Conservation (phyloP, 2,329 filamentous ascomycete genomes). For the Exophiala oligosperma region DNA sequence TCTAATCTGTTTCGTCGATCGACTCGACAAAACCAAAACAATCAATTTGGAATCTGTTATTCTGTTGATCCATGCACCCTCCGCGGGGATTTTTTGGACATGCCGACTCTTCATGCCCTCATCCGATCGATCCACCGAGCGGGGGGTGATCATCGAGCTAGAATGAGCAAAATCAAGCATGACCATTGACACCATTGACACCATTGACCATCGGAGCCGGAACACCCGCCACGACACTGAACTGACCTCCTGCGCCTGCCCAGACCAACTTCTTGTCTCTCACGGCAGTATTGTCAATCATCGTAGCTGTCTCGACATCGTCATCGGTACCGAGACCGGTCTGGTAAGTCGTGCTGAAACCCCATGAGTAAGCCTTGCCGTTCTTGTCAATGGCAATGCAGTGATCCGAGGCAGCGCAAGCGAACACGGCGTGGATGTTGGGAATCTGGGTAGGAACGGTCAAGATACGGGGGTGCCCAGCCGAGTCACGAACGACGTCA, state of each 20-base stretch:
- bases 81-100: too few relatives aligned
- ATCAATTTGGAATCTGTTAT: background rate
- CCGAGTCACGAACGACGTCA: constrained; percentile 60
- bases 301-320: constrained; percentile 73
- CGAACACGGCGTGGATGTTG: constrained; percentile 57
- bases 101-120: too few relatives aligned
- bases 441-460: constrained; percentile 63
- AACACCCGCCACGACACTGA: constrained; percentile 42
- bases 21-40: too few relatives aligned
- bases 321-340: constrained; percentile 76
- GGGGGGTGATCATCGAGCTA: background rate
- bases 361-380: constrained; percentile 75
- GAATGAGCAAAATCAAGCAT: constrained; percentile 11
- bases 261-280: constrained; percentile 71
- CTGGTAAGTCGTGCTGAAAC: constrained; percentile 78
- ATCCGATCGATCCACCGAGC: background rate
- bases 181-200: constrained; percentile 29
- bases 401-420: constrained; percentile 70
- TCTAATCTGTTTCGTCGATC: too few relatives aligned
- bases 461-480: constrained; percentile 69
- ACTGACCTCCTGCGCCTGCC: constrained; percentile 89
- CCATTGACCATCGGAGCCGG: constrained; percentile 23
- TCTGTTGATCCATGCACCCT: background rate
- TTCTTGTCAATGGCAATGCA: constrained; percentile 68
- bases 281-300: constrained; percentile 83